Evolutionary conservation across 2,329 filamentous ascomycete genomes (phyloP), one percentile per base, ranked within the genome.

Genomic region (Zymoseptoria crescenta): DNA sequence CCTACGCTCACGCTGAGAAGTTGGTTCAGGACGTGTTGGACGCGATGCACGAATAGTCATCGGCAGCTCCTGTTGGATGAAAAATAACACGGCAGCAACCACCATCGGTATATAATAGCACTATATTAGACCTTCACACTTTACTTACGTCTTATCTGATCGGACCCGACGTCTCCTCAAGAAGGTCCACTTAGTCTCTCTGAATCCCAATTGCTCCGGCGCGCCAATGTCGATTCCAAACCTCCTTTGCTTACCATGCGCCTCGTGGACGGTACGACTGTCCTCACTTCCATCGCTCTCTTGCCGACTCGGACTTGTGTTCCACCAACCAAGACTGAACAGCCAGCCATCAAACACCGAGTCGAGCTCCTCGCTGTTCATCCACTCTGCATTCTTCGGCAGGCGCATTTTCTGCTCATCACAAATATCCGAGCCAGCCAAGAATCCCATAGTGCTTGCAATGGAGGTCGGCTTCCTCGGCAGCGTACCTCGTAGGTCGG

Each of bases 1-100:
- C 61, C 3, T 63, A 63, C 55, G 61, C 56, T 2, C 61, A 65
- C 56, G 63, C 63, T 9, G 61, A 65, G 58, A 63, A 63, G 55
- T 52, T 65, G 19, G 61, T 63, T 20, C 55, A 65, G 8, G 61
- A 63, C 54, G 59, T 65, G 1, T 20, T 65, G 52, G 53, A 57
- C 27, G 51, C 51, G 21, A 24, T 52, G 19, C 19, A 52, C 27
- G 51, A 29, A 28, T n/a, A 52, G 51, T 41, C 35, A 41, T 4
- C 35, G 10, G 35, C 24, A 24, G 24, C 24, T 24, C 24, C 24
- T 24, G 24, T 24, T 24, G 2, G 24, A 24, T 4, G 24, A 4
- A 24, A 24, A 4, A 24, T 24, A 24, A 24, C 4, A 24, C 24
- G 24, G 4, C 2, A 24, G 24, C 24, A 24, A 24, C 24, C 2